phyloP scores from a whole-genome alignment of 805 yeast species.

The Saccharomyces mikatae region DNA sequence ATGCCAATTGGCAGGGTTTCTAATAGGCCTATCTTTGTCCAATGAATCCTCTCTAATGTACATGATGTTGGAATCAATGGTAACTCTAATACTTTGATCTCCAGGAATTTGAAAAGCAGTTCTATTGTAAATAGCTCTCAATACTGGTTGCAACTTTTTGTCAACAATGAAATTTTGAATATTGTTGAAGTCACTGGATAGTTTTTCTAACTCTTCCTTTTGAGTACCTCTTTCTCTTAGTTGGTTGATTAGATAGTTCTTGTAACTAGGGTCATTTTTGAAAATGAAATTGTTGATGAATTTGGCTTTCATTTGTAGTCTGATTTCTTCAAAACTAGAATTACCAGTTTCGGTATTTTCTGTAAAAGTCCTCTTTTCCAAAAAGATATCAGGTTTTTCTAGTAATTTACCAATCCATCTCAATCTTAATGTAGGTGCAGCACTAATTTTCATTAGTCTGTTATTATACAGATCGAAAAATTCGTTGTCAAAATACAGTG shows the following conservation, averaged over 20 bases:
- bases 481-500: constrained; percentile 82
- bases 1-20: constrained; percentile 88
- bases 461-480: constrained; percentile 79
- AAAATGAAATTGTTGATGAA: constrained; percentile 65
- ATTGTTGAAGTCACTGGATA: constrained; percentile 47
- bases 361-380: constrained; percentile 74
- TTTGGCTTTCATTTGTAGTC: constrained; percentile 70
- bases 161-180: constrained; percentile 56
- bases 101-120: constrained; percentile 98
- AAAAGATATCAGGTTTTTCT: constrained; percentile 66
- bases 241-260: constrained; percentile 49
- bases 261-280: constrained; percentile 37
- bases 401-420: constrained; percentile 84
- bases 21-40: constrained; percentile 78
- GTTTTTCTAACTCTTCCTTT: constrained; percentile 43
- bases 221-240: constrained; percentile 57
- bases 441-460: constrained; percentile 61
- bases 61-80: constrained; percentile 79
- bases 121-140: constrained; percentile 80
- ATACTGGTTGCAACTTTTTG: constrained; percentile 68
- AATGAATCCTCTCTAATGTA: constrained; percentile 88
- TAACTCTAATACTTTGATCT: constrained; percentile 84
- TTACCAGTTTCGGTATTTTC: constrained; percentile 36
- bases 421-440: constrained; percentile 70
- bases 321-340: constrained; percentile 53